These are phyloP conservation scores for Sporothrix brasiliensis DNA, from an alignment of 2,329 filamentous ascomycete species.

Conservation along the genomic window DNA sequence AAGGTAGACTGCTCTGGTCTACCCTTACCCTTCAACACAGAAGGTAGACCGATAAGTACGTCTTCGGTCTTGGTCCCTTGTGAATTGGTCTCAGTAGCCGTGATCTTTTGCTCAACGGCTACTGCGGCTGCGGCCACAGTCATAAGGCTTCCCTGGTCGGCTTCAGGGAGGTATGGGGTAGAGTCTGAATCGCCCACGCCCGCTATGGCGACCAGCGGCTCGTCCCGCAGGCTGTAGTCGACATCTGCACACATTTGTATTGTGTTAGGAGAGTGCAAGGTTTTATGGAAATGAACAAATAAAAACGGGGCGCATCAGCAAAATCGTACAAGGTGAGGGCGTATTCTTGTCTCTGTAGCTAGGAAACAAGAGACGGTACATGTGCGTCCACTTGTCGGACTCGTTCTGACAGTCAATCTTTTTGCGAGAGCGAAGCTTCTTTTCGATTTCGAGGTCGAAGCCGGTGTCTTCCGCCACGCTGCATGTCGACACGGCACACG, in stretches of 20 bases:
- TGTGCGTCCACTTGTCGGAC: conserved; percentile 46
- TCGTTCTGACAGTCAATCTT: conserved; percentile 41
- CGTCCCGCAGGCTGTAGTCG: conserved; percentile 30
- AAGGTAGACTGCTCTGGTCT: background rate
- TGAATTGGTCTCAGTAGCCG: background rate
- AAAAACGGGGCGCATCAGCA: background rate
- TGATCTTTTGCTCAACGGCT: conserved; percentile 25
- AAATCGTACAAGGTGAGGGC: conserved; percentile 44
- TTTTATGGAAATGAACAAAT: background rate
- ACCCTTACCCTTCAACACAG: background rate
- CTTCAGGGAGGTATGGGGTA: background rate
- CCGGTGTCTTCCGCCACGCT: conserved; percentile 42
- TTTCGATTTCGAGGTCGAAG: conserved; percentile 45
- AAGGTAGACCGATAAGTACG: background rate
- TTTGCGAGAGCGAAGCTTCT: conserved; percentile 43
- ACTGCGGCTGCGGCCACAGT: conserved; percentile 21
- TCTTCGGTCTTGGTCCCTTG: background rate
- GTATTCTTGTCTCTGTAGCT: conserved; percentile 39
- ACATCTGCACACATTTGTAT: background rate
- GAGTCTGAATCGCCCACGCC: background rate
- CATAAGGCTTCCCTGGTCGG: conserved; percentile 4
- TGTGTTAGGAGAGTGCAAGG: background rate
- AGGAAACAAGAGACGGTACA: conserved; percentile 46
- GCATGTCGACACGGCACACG: conserved; percentile 37
- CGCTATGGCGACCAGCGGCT: background rate